Percentiles rank a stretch among this genome's conserved stretches.
These are phyloP conservation scores for Pinus taeda DNA, from an alignment of 75 land plant species.

Conservation along the genomic window DNA sequence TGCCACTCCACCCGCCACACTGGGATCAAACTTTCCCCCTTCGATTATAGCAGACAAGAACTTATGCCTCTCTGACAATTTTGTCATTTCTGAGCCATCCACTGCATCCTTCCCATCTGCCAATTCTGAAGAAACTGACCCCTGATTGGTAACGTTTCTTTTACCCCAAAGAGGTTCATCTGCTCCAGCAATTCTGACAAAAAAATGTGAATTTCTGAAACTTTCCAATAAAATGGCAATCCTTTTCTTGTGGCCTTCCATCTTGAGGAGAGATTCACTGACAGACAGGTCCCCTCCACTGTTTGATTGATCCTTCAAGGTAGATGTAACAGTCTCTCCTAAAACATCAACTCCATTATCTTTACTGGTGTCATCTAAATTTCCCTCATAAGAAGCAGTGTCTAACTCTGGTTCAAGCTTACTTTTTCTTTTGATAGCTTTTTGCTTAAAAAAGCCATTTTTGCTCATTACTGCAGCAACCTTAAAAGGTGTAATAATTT, in stretches of 20 bases:
- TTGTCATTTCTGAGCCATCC: constrained; percentile 14
- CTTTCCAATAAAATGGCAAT: constrained; percentile 62
- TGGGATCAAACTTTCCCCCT: constrained; percentile 77
- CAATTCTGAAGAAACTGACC: constrained; percentile 15
- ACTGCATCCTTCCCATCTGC: constrained; percentile 7
- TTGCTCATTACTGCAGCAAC: constrained; percentile 87
- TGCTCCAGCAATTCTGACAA: constrained; percentile 65
- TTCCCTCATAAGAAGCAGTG: not conserved
- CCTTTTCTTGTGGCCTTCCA: constrained; percentile 72
- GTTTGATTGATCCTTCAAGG: not conserved
- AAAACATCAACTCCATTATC: constrained; percentile 14
- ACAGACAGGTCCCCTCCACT: constrained; percentile 28
- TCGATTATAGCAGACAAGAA: constrained; percentile 63
- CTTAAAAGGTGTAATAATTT: constrained; percentile 87
- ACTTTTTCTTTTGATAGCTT: constrained; percentile 14
- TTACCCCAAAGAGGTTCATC: constrained; percentile 65
- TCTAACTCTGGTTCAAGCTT: constrained; percentile 6
- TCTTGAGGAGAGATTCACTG: constrained; percentile 44
- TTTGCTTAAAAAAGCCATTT: constrained; percentile 28
- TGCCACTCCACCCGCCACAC: constrained; percentile 80
- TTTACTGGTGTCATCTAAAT: not conserved
- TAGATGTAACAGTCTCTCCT: constrained; percentile 28
- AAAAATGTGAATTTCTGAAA: constrained; percentile 84
- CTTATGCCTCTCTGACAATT: constrained; percentile 10
- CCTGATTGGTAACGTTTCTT: constrained; percentile 15